Percentiles rank a stretch among this genome's conserved stretches.
These are phyloP conservation scores for Arabidopsis arenosa DNA, from an alignment of 345 rosid species.

Conservation along the genomic window DNA sequence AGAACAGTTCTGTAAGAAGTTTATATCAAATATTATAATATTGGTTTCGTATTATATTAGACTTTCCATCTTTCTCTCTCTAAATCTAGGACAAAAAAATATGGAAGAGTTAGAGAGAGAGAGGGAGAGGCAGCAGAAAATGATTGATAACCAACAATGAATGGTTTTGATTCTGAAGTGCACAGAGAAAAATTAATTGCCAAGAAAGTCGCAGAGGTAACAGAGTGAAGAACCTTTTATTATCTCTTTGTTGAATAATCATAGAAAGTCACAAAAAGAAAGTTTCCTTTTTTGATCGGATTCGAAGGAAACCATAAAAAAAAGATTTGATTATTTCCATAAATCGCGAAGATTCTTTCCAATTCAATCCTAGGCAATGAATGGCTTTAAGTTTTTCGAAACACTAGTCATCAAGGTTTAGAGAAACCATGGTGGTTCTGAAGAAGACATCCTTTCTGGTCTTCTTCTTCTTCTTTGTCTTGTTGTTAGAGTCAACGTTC, in stretches of 20 bases:
- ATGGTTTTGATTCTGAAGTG: constrained; percentile 29
- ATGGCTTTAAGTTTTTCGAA: constrained; percentile 35
- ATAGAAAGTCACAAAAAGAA: constrained; percentile 9
- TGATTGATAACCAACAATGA: constrained; percentile 46
- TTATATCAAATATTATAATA: constrained; percentile 22
- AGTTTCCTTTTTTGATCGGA: constrained; percentile 29
- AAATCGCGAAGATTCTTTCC: constrained; percentile 29
- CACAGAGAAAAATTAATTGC: constrained; percentile 7
- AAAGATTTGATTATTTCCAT: neutral
- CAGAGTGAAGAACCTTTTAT: constrained; percentile 3
- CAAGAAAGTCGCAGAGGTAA: constrained; percentile 45
- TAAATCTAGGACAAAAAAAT: constrained; percentile 40
- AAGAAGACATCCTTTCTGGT: constrained; percentile 38
- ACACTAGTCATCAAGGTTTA: constrained; percentile 29
- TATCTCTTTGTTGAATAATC: constrained; percentile 20
- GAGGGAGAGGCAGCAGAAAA: constrained; percentile 15
- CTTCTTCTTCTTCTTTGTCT: constrained; percentile 49
- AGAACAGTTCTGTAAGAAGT: constrained; percentile 28
- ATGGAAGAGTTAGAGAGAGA: constrained; percentile 44
- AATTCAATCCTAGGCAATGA: constrained; percentile 1
- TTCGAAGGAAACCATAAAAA: neutral
- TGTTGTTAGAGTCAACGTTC: constrained; percentile 66
- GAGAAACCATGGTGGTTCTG: constrained; percentile 70
- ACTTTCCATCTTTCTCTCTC: constrained; percentile 42
- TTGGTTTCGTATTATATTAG: constrained; percentile 13